Conservation (phyloP, 768 basidiomycete genomes). For the Boletus vinaceobasis region DNA sequence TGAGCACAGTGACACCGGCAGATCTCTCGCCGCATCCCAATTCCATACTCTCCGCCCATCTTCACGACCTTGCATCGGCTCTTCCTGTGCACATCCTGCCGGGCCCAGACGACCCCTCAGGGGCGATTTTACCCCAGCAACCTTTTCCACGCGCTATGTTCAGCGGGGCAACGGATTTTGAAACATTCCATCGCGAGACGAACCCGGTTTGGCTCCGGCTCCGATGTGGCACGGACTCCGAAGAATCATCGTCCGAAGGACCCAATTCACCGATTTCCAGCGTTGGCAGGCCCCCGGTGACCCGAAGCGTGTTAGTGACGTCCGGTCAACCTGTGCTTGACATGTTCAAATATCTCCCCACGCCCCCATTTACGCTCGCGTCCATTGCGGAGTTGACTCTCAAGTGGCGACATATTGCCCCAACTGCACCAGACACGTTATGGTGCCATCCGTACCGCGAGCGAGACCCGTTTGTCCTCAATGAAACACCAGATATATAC, state of each 20-base stretch:
- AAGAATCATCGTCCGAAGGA: conserved; percentile 12
- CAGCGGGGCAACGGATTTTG: conserved; percentile 51
- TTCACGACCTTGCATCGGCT: conserved; percentile 71
- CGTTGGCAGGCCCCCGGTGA: conserved; percentile 21
- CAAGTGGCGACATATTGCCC: conserved; percentile 95
- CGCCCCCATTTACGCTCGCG: conserved; percentile 67
- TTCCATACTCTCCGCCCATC: conserved; percentile 59
- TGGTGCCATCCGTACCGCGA: conserved; percentile 96
- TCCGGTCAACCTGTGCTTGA: conserved; percentile 95
- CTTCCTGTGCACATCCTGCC: conserved; percentile 88
- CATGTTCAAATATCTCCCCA: conserved; percentile 87
- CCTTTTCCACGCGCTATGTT: conserved; percentile 92
- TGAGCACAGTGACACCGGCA: conserved; percentile 49
- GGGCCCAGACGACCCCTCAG: conserved; percentile 85
- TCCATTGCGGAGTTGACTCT: conserved; percentile 76
- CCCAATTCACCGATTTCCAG: conserved; percentile 1
- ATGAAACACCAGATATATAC: conserved; percentile 86
- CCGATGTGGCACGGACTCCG: conserved; percentile 40
- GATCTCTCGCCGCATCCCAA: conserved; percentile 77
- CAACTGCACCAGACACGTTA: conserved; percentile 96
- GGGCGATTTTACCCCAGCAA: conserved; percentile 89
- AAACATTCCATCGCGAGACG: conserved; percentile 73
- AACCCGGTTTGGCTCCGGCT: conserved; percentile 87
- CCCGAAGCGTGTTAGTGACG: conserved; percentile 71
- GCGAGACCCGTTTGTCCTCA: conserved; percentile 84